Conservation (phyloP, 73 alveolate genomes). For the Uronychia setigera region DNA sequence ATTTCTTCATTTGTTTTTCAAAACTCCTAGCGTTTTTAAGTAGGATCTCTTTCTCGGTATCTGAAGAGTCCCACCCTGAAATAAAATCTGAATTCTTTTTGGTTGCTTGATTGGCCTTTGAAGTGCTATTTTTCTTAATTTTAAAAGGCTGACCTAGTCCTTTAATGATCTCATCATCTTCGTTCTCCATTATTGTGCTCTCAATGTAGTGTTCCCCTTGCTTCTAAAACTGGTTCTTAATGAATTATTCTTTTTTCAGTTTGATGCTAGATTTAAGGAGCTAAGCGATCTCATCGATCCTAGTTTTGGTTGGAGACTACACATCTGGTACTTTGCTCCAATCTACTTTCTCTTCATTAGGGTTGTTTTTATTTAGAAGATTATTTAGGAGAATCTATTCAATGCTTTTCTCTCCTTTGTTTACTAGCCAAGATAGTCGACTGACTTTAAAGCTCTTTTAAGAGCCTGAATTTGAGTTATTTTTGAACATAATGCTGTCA, state of each 20-base stretch:
- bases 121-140: too few relatives aligned
- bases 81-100: background rate
- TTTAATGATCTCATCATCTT: background rate
- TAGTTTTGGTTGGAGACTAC: background rate
- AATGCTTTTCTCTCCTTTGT: too few relatives aligned
- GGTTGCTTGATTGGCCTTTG: background rate
- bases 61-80: conserved; percentile 1
- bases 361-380: too few relatives aligned
- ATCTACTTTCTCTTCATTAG: too few relatives aligned
- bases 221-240: background rate
- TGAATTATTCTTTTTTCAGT: background rate
- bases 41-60: background rate
- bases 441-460: too few relatives aligned
- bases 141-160: background rate
- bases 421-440: too few relatives aligned
- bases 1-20: background rate
- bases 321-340: too few relatives aligned
- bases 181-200: background rate
- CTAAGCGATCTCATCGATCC: background rate
- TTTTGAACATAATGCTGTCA: too few relatives aligned
- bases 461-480: too few relatives aligned
- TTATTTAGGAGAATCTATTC: too few relatives aligned
- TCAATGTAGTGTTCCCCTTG: background rate
- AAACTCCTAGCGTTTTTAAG: background rate
- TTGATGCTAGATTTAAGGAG: background rate